These are phyloP conservation scores for Mycena rosella DNA, from an alignment of 768 basidiomycete species.

Conservation along the genomic window DNA sequence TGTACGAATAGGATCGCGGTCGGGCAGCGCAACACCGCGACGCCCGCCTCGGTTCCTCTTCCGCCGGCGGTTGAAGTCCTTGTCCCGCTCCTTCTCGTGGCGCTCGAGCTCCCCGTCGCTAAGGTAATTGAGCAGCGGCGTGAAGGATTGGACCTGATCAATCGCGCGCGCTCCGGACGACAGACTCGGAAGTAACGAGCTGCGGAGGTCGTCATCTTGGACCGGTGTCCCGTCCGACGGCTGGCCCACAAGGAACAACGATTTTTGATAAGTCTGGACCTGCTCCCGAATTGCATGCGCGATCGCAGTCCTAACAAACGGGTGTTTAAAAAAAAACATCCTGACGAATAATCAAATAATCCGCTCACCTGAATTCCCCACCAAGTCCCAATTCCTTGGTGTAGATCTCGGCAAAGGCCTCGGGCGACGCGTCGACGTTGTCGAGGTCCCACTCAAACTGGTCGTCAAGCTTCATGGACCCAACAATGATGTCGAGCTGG, in stretches of 20 bases:
- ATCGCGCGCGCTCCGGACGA: conserved; percentile 78
- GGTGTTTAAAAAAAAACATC: too few relatives aligned
- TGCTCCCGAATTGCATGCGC: conserved; percentile 97
- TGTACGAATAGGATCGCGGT: conserved; percentile 93
- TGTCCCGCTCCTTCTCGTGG: conserved; percentile 93
- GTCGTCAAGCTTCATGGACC: conserved; percentile 94
- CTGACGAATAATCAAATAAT: neutral
- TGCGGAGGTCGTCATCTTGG: conserved; percentile 91
- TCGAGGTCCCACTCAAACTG: conserved; percentile 98
- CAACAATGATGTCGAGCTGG: conserved; percentile 96
- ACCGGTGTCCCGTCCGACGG: conserved; percentile 83
- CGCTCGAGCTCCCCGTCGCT: conserved; percentile 91
- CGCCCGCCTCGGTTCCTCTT: conserved; percentile 88
- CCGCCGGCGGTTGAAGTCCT: conserved; percentile 87
- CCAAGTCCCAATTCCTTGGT: conserved; percentile 89
- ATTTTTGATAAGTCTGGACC: conserved; percentile 91
- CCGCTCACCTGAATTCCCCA: conserved; percentile 90
- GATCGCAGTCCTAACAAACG: conserved; percentile 83
- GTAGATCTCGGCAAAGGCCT: conserved; percentile 93
- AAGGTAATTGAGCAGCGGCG: conserved; percentile 90
- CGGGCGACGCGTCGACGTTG: conserved; percentile 84
- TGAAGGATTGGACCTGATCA: conserved; percentile 84
- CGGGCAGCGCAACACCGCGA: conserved; percentile 86
- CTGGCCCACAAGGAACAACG: conserved; percentile 91
- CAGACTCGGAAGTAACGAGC: conserved; percentile 91